Evolutionary conservation across 176 grass and related monocot genomes (phyloP).

Genomic region (Lolium perenne): DNA sequence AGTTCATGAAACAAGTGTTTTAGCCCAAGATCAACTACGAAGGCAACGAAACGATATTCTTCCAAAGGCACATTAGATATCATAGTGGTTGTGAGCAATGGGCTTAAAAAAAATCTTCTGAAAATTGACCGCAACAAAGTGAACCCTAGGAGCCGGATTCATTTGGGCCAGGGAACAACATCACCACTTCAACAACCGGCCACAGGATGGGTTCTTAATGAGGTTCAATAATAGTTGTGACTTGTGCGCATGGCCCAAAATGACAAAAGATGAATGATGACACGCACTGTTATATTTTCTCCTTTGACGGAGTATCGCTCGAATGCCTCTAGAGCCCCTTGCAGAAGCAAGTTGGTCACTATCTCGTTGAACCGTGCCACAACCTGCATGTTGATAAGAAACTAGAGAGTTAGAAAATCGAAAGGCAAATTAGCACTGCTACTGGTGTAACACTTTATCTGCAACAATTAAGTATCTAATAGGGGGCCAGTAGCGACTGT

Average conservation of each 20-base stretch:
- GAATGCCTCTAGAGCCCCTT: slow-evolving; percentile 88
- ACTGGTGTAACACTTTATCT: neutral
- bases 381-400: slow-evolving; percentile 59
- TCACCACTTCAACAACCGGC: neutral
- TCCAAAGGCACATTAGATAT: neutral
- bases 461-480: neutral
- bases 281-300: slow-evolving; percentile 83
- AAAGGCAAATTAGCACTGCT: neutral
- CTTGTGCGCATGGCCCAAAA: neutral
- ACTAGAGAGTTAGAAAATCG: slow-evolving; percentile 8
- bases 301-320: slow-evolving; percentile 73
- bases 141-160: neutral
- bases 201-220: neutral
- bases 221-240: neutral
- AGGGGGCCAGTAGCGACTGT: neutral
- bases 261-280: neutral
- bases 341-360: slow-evolving; percentile 80
- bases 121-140: neutral
- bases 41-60: neutral
- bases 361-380: slow-evolving; percentile 94
- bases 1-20: slow-evolving; percentile 20
- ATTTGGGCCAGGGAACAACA: neutral
- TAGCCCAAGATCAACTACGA: neutral
- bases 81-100: neutral
- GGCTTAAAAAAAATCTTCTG: neutral